Percentiles rank a stretch among this genome's conserved stretches.
Conservation (phyloP, 2,329 filamentous ascomycete species). For the Botryotinia globosa region DNA sequence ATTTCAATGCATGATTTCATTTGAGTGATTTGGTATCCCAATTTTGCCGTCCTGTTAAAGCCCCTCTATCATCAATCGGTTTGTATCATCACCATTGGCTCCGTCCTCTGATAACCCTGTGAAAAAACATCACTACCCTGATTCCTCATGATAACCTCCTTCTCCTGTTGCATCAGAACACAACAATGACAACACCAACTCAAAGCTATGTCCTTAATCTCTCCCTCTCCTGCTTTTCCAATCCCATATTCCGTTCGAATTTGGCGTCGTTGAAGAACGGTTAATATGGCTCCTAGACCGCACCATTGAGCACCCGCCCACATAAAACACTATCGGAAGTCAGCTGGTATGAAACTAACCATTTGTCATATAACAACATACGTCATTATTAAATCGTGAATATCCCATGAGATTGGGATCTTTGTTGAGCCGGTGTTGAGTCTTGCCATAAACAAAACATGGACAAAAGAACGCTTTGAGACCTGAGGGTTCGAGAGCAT, state of each 20-base stretch:
- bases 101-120: constrained; percentile 23
- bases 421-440: constrained; percentile 25
- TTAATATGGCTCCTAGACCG: constrained; percentile 26
- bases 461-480: constrained; percentile 33
- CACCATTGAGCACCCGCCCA: constrained; percentile 22
- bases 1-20: not conserved
- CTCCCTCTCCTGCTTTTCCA: constrained; percentile 39
- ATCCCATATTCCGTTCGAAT: constrained; percentile 30
- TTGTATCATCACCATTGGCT: constrained; percentile 23
- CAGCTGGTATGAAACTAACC: constrained; percentile 24
- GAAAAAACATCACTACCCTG: not conserved
- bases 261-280: constrained; percentile 28
- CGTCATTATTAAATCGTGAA: constrained; percentile 31
- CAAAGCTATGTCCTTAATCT: constrained; percentile 40
- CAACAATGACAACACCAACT: constrained; percentile 39
- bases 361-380: not conserved
- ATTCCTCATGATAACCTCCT: constrained; percentile 29
- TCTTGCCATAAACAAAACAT: constrained; percentile 36
- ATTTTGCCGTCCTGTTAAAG: not conserved
- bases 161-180: constrained; percentile 33
- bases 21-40: not conserved
- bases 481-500: constrained; percentile 21
- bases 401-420: constrained; percentile 32
- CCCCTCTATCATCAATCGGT: constrained; percentile 2
- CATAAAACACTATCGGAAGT: constrained; percentile 18